Evolutionary conservation across 2,329 filamentous ascomycete genomes (phyloP), one percentile per base, ranked within the genome.

Genomic region (Aspergillus cejpii): DNA sequence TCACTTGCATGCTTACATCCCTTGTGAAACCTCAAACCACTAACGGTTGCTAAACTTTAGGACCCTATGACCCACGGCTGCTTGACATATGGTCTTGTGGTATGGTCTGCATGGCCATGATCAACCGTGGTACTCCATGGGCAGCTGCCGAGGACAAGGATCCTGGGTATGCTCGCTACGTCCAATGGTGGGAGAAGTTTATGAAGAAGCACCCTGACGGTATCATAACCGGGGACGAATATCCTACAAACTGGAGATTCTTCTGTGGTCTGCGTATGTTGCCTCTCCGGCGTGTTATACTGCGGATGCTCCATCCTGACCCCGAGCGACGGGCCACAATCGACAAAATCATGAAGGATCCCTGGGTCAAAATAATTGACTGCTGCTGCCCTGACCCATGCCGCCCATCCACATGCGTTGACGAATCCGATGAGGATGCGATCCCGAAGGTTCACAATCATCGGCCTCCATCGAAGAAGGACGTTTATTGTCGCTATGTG

Each of bases 21-120:
- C 42, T 15, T 45, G 31, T 34, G 5, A 17, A 19, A 17, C 3
- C n/a, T n/a, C n/a, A n/a, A n/a, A 6, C 15, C 17, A 10, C 31
- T 34, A 19, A 34, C 31, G 1, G 15, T n/a, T 8, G 15, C 17
- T 20, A 10, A 11, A 34, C 31, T 17, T 5, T 17, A 74, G 72
- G 70, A 15, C 65, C 72, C 31, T 84, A 84, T 58, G 89, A 94
- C 60, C 84, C 89, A 1, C 81, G 87, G 37, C 79, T 83, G 3
- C 72, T 94, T 10, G 89, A 95, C 59, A 84, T 94, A 10, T 95
- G 89, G 89, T 84, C 85, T 43, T 84, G 84, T 40, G 89, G 83
- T 19, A 83, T 94, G 45, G 84, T 92, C 53, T 91, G 87, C 76
- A 71, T 94, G 47, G 83, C 84, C 50, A 78, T 94, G 52, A 79